Base-by-base conservation (phyloP, 1,284 basidiomycete genomes). In the Ustilago shanxiensis region DNA sequence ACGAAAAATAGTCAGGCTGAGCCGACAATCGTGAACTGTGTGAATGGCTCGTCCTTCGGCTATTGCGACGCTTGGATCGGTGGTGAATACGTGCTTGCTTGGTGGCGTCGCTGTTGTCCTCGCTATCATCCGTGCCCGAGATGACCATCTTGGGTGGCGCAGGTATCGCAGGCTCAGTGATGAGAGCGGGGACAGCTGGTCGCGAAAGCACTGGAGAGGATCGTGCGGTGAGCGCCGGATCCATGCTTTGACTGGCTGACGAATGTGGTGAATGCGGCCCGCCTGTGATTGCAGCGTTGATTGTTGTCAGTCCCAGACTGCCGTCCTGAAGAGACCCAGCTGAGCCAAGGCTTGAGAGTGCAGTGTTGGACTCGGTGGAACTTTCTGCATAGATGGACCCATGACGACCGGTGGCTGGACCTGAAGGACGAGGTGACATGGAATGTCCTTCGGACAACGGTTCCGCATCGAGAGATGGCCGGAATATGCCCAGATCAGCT, bases 341-440 rank as follows among this genome's bases (percentile, higher is more conserved):
- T 3, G 76, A 78, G 0, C 72, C 71, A 1, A 78, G 60, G 50
- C 76, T 78, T 7, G 76, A 78, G 20, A 73, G 41, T 14, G 72
- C 64, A 3, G 63, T 66, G 44, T 78, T 78, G 41, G 76, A 74
- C 35, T 74, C 76, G 24, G 76, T 78, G 14, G 67, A 78, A 61
- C 76, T 78, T 22, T 74, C 76, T 1, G 76, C 67, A 28, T 78
- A 77, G 4, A 52, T 29, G 1, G 74, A 68, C 1, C 62, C 68
- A 18, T 66, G 56, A 31, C 41, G 66, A 13, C 33, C 39, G 0
- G 56, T 29, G 13, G 66, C 24, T 28, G 49, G 18, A 13, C 29
- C 54, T 22, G 29, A 33, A 20, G 66, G 61, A 20, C 28, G 62
- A 14, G 72, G 66, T 10, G 65, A 67, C 13, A 66, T 29, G 28